Evolutionary conservation across 768 basidiomycete species (phyloP), one percentile per base, ranked within the genome.

Genomic region (Termitomyces eurrhizus): DNA sequence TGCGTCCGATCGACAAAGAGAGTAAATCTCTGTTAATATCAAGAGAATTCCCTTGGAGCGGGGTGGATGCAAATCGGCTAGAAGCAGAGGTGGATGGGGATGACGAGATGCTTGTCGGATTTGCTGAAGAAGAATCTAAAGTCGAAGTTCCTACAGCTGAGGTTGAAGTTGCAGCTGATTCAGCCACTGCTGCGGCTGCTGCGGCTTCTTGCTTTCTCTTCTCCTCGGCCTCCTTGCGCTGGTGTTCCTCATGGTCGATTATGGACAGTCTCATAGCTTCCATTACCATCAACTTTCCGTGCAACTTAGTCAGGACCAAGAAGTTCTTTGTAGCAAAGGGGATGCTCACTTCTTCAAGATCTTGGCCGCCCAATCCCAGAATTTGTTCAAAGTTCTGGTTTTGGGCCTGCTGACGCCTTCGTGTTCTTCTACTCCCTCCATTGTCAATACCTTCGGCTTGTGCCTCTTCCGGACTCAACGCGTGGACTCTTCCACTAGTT

Each of bases 231-330:
- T 91, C 85, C 68, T 84, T 87, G 67, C 86, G 82, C 70, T 94
- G 93, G 58, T 94, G 91, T 68, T 94, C 94, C 74, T 98, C 95
- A 68, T 98, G 95, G 60, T 98, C 96, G 52, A 97, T 71, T 65
- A 98, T 78, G 32, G 94, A 97, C 59, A 97, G 77, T 57, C 96
- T 86, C 95, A 99, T 98, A 5, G 97, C 97, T 75, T 98, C 97
- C 92, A 95, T 95, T 57, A 99, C 79, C 96, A 98, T 98, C 48
- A 99, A 76, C 93, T 99, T 42, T 55, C 63, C 44, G 50, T 51
- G 24, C 58, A 49, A 35, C 46, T 26, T 39, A 50, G 54, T 58
- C 44, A 57, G 57, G 35, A 39, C 57, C 13, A 51, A 59, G 3
- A 48, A 32, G 33, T 21, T 48, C 56, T 26, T n/a, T 45, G 11